Base-by-base conservation (phyloP, 306 rosid species). In the Coriaria nepalensis region DNA sequence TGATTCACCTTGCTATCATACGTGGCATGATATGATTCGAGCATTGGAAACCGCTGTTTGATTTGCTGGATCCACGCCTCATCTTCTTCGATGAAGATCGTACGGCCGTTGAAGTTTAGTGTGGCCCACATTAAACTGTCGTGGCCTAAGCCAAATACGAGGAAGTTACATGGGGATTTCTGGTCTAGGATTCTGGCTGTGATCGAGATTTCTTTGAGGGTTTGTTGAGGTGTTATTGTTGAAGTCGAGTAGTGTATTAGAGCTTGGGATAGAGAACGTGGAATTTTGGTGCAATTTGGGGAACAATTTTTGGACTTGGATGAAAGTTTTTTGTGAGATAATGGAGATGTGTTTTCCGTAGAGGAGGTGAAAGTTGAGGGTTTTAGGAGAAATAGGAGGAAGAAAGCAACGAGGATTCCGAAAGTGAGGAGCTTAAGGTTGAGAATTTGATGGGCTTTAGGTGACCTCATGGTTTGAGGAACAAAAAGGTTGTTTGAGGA, bases 81-180 rank as follows among this genome's bases (percentile, higher is more conserved):
- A 0, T 81, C 95, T 64, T 86, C 95, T 59, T 86, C 88, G 0
- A 86, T 69, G 70, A 86, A 86, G 0, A 86, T 45, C 0, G 95
- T 86, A 14, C 68, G 40, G 7, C 93, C 95, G 0, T 78, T 74
- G 2, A 73, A 69, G 53, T 86, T 86, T 43, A 81, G 80, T 9
- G 80, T 53, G 37, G 71, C 64, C 93, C 95, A 86, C 95, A 86
- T 76, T n/a, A 78, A 78, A 56, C 93, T 81, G 73, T 86, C 95
- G 12, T 77, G 84, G 13, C 93, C 95, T 5, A 86, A 68, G 40
- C 93, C 93, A 6, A 75, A 86, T 37, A 86, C 86, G 4, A 81
- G 71, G 60, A 86, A 81, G 57, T 86, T 86, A 77, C 93, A 86
- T 0, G 95, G 93, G 0, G 95, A 70, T 20, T 59, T 60, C 49